Conservation (phyloP, 768 basidiomycete species). For the Leccinum truebloodii region DNA sequence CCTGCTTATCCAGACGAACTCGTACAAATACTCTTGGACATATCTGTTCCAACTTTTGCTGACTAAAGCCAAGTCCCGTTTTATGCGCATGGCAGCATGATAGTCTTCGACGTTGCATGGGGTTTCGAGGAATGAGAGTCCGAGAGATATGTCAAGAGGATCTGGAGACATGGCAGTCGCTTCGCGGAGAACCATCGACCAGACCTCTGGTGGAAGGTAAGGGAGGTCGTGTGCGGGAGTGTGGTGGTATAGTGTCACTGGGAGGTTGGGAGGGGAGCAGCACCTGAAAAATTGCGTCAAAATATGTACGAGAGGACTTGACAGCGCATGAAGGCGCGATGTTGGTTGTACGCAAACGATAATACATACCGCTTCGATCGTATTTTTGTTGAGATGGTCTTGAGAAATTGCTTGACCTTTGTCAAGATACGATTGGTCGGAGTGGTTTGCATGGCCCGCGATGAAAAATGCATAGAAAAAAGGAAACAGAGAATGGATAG, state of each 20-base stretch:
- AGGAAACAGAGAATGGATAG: neutral
- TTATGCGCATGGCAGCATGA: conserved; percentile 46
- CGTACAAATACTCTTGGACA: conserved; percentile 58
- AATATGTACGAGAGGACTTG: neutral
- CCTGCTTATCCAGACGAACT: conserved; percentile 68
- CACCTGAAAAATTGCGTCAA: conserved; percentile 16
- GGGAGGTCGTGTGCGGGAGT: conserved; percentile 39
- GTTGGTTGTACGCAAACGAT: neutral
- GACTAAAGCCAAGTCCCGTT: conserved; percentile 54
- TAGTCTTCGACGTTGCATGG: conserved; percentile 48
- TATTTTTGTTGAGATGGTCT: conserved; percentile 20
- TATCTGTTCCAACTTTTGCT: conserved; percentile 55
- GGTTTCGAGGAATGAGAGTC: conserved; percentile 60
- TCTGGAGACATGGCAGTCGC: conserved; percentile 48
- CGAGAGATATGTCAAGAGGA: conserved; percentile 47
- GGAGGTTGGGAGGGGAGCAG: neutral
- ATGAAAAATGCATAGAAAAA: neutral
- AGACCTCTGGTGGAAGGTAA: conserved; percentile 60
- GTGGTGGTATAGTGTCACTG: conserved; percentile 23
- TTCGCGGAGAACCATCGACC: conserved; percentile 64
- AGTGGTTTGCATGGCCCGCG: conserved; percentile 17
- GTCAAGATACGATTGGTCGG: conserved; percentile 16
- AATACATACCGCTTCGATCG: conserved; percentile 17
- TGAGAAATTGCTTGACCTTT: conserved; percentile 19
- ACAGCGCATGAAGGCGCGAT: neutral